These are phyloP conservation scores for Bipolaris zeicola DNA, from an alignment of 2,329 filamentous ascomycete genomes.

Conservation along the genomic window DNA sequence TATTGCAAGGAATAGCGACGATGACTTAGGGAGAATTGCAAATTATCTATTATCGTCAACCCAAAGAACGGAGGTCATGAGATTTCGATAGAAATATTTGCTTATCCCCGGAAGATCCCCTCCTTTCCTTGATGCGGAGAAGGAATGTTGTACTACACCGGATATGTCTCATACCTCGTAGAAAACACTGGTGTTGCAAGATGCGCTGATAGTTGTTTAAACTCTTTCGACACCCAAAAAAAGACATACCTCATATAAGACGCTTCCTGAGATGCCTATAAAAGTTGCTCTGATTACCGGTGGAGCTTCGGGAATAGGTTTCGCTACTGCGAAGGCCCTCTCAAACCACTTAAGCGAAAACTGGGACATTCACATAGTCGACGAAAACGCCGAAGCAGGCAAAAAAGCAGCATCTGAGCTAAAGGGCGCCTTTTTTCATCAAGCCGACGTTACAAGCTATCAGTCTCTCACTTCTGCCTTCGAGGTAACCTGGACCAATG, in stretches of 20 bases:
- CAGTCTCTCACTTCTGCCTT: conserved; percentile 43
- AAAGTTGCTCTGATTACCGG: conserved; percentile 73
- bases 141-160: background rate
- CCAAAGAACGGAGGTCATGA: background rate
- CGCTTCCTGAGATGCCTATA: conserved; percentile 13
- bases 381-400: conserved; percentile 48
- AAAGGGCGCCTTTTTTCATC: conserved; percentile 46
- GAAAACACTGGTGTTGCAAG: too few species aligned
- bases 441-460: conserved; percentile 50
- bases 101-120: conserved; percentile 6
- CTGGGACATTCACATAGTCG: conserved; percentile 51
- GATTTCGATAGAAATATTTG: background rate
- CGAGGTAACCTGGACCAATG: conserved; percentile 44
- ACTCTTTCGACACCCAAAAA: too few species aligned
- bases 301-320: conserved; percentile 64
- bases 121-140: conserved; percentile 15
- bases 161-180: too few species aligned
- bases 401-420: conserved; percentile 34
- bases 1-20: background rate
- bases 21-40: background rate
- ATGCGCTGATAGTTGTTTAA: too few species aligned
- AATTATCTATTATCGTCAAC: background rate
- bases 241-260: too few species aligned
- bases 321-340: conserved; percentile 51
- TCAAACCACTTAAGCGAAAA: conserved; percentile 34